Conservation (phyloP, 805 yeast species). For the Wickerhamiella lipophila region DNA sequence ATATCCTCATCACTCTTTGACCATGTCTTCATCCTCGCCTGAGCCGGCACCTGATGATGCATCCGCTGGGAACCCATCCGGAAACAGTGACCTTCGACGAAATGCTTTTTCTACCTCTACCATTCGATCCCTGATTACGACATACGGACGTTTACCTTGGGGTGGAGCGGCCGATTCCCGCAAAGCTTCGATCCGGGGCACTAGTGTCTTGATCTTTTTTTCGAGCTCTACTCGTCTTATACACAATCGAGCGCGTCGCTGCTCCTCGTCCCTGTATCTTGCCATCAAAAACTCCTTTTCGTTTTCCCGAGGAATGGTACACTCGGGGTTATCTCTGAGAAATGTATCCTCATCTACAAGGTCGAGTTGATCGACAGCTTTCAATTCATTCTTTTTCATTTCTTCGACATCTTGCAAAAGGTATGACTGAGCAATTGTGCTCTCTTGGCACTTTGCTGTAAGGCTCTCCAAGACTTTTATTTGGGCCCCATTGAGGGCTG, state of each 20-base stretch:
- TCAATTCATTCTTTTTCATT: background rate
- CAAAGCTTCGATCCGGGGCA: background rate
- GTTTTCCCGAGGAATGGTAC: background rate
- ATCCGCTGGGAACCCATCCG: background rate
- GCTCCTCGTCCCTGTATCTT: background rate
- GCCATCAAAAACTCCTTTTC: background rate
- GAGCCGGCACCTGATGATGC: too few species aligned
- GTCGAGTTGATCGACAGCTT: background rate
- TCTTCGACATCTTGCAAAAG: background rate
- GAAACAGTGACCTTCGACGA: background rate
- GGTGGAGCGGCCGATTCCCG: background rate
- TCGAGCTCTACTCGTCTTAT: background rate
- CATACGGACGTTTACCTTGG: background rate
- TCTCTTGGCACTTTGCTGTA: background rate
- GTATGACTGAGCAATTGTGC: background rate
- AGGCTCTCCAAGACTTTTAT: background rate
- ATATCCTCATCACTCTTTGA: background rate
- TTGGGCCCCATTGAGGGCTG: background rate
- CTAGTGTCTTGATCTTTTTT: background rate
- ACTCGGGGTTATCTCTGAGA: background rate
- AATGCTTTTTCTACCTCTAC: background rate
- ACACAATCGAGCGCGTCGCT: background rate
- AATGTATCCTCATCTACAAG: slow-evolving; percentile 2
- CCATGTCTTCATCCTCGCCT: background rate
- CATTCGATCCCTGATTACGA: too few species aligned